A percentile compares a stretch with the other conserved stretches of the same genome.
Conservation (phyloP, 2,329 filamentous ascomycete species). For the Rasamsonia emersonii region DNA sequence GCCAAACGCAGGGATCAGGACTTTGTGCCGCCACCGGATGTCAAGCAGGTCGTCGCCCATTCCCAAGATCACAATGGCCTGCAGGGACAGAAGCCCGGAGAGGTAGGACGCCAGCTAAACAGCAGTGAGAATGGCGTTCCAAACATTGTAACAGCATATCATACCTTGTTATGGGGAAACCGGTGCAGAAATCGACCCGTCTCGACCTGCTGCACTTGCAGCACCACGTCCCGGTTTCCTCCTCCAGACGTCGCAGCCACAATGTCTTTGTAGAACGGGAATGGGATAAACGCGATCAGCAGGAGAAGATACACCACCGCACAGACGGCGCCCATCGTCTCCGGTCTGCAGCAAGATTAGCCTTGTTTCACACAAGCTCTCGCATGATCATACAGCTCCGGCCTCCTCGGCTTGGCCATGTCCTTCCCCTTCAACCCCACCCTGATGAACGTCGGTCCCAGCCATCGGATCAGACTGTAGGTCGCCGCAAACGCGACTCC, state of each 20-base stretch:
- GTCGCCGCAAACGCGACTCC: slow-evolving; percentile 71
- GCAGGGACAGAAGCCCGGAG: slow-evolving; percentile 85
- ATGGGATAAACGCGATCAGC: slow-evolving; percentile 88
- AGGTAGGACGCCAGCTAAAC: slow-evolving; percentile 82
- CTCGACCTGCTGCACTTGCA: slow-evolving; percentile 64
- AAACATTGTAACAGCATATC: slow-evolving; percentile 1
- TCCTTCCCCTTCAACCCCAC: slow-evolving; percentile 86
- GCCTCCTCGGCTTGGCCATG: slow-evolving; percentile 65
- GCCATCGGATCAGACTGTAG: slow-evolving; percentile 86
- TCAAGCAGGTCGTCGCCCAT: slow-evolving; percentile 96
- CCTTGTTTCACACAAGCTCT: neutral
- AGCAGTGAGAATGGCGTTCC: slow-evolving; percentile 1
- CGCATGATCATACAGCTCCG: slow-evolving; percentile 57
- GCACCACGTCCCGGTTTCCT: slow-evolving; percentile 78
- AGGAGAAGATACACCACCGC: slow-evolving; percentile 85
- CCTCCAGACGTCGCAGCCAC: slow-evolving; percentile 89
- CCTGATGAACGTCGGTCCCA: slow-evolving; percentile 79
- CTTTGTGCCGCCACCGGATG: slow-evolving; percentile 97
- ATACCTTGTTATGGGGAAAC: slow-evolving; percentile 89
- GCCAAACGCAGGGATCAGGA: slow-evolving; percentile 91
- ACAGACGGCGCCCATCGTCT: slow-evolving; percentile 92
- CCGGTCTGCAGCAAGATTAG: slow-evolving; percentile 49
- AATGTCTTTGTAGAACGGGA: slow-evolving; percentile 97
- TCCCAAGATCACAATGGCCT: slow-evolving; percentile 82
- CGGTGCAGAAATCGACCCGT: slow-evolving; percentile 77